Evolutionary conservation across 208 protist species (phyloP), one percentile per base, ranked within the genome.

Genomic region (Leishmania major): DNA sequence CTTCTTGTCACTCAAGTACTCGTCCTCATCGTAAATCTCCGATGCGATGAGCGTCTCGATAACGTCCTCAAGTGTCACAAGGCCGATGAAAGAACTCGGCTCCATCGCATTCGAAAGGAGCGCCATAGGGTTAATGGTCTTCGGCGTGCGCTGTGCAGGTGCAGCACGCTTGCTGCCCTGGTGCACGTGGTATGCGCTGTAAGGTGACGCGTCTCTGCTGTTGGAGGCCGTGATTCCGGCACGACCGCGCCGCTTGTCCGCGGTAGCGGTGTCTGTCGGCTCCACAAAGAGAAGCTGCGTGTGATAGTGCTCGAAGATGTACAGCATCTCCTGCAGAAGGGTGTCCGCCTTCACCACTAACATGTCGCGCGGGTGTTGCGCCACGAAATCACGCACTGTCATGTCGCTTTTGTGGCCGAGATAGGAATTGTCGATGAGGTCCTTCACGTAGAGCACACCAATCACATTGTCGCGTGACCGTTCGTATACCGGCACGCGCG

Each of bases 11-110:
- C 49, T 62, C 13, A 71, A 82, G 80, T 81, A 85, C 77, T 94
- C 91, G 76, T 97, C 90, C 83, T 97, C 94, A 84, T 97, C 94
- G 82, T 91, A 93, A 45, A 97, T 97, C 62, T 97, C 91, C 2
- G 84, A 70, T 17, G 85, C 87, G 45, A 97, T 94, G 15, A 95
- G 80, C 53, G 87, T 59, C 82, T 97, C 94, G 75, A 97, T 93
- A 57, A 95, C 86, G 79, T 97, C 94, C 78, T 97, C 94, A 53
- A 97, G 75, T 60, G 94, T 95, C 22, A 97, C 83, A 77, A 97
- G 90, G 49, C 94, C 94, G 25, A 82, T 37, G 47, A 79, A 80
- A 45, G 62, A 31, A 31, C 73, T 69, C 75, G 45, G 49, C 73
- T 80, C 37, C 45, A 70, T 77, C 15, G 74, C 71, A 11, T 85